phyloP scores from a whole-genome alignment of 495 filamentous ascomycete genomes.

The Neurospora sp. region DNA sequence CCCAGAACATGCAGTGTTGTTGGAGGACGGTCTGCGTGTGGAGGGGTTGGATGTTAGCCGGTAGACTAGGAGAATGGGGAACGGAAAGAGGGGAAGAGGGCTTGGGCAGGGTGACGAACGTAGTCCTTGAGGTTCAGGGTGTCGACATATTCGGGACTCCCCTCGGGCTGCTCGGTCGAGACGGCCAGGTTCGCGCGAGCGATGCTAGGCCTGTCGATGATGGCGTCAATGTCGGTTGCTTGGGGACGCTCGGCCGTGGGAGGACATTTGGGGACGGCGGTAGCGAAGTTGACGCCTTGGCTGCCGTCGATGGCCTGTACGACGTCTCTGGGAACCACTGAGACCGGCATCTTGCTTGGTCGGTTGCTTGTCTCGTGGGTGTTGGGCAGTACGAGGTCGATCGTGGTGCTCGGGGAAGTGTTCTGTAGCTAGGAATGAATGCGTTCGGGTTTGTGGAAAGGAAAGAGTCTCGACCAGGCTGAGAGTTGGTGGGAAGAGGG shows the following conservation, averaged over 20 bases:
- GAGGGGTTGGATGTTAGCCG: constrained; percentile 2
- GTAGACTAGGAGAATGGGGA: neutral
- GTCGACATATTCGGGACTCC: constrained; percentile 14
- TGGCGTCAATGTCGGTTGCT: constrained; percentile 3
- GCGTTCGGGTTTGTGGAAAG: neutral
- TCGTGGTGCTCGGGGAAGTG: neutral
- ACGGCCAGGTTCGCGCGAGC: constrained; percentile 29
- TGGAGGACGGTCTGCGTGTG: constrained; percentile 32
- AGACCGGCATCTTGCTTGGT: neutral
- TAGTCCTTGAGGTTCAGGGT: neutral
- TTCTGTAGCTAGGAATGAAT: no score
- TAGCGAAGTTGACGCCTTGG: constrained; percentile 4
- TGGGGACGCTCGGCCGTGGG: constrained; percentile 6
- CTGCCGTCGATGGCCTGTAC: neutral
- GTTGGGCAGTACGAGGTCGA: neutral
- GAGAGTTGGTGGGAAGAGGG: neutral
- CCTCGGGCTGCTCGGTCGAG: constrained; percentile 20
- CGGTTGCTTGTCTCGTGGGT: neutral
- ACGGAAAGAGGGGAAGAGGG: neutral
- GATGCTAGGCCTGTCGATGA: constrained; percentile 12
- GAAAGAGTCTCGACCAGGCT: neutral
- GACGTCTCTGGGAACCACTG: neutral
- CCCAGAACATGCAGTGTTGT: constrained; percentile 47
- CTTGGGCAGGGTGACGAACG: neutral
- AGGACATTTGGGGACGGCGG: neutral